A percentile compares a stretch with the other conserved stretches of the same genome.
Conservation (phyloP, 139 green algal genomes). For the Chlorella ohadii region DNA sequence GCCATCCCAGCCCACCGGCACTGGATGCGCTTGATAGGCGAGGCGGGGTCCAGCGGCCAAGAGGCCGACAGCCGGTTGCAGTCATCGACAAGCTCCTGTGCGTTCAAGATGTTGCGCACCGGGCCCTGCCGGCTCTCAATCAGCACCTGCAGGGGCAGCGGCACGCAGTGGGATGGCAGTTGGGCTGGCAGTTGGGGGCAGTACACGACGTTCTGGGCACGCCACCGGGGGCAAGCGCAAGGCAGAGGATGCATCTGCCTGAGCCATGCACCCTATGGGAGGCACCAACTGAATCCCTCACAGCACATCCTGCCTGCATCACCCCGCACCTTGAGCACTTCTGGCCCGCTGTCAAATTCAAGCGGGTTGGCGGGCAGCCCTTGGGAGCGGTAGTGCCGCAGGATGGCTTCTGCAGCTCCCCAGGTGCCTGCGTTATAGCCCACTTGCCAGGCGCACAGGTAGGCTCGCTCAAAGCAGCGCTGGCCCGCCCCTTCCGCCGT, state of each 20-base stretch:
- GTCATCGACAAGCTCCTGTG: background rate
- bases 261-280: background rate
- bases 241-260: too few relatives aligned
- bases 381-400: background rate
- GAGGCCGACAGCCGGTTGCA: background rate
- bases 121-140: background rate
- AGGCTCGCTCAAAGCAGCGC: background rate
- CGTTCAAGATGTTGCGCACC: slow-evolving; percentile 7
- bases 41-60: too few relatives aligned
- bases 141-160: background rate
- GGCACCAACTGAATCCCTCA: background rate
- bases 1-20: background rate
- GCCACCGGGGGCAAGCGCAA: too few relatives aligned
- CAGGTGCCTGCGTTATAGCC: background rate
- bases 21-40: background rate
- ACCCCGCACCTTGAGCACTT: background rate
- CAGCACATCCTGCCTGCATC: background rate
- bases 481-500: background rate
- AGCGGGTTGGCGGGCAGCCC: background rate
- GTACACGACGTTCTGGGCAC: too few relatives aligned
- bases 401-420: background rate
- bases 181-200: background rate
- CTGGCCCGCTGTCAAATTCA: background rate
- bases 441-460: background rate
- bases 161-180: background rate